These are phyloP conservation scores for Laburnicola sp. DNA, from an alignment of 2,329 filamentous ascomycete species.

Conservation along the genomic window DNA sequence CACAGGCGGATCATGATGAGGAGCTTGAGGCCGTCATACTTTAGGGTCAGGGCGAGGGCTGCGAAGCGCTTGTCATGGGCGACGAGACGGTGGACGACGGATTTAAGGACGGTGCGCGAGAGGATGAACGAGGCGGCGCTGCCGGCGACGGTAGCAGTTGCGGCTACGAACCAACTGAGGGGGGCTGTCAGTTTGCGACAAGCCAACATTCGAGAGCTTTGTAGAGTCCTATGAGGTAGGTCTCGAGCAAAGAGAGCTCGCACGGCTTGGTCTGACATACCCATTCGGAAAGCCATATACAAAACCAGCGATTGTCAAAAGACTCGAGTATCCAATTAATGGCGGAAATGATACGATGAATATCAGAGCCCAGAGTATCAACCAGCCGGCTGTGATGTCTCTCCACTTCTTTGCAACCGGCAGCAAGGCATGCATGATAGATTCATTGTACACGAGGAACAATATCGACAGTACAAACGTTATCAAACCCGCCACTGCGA, in stretches of 20 bases:
- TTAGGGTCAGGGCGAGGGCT: slow-evolving; percentile 82
- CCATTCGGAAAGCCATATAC: slow-evolving; percentile 72
- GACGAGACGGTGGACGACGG: slow-evolving; percentile 78
- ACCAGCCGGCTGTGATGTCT: slow-evolving; percentile 68
- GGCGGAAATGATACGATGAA: slow-evolving; percentile 83
- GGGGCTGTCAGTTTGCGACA: too few species aligned
- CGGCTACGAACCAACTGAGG: slow-evolving; percentile 78
- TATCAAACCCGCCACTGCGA: slow-evolving; percentile 56
- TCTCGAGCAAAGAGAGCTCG: slow-evolving; percentile 17
- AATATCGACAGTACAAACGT: slow-evolving; percentile 63
- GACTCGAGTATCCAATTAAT: slow-evolving; percentile 82
- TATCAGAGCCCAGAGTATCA: slow-evolving; percentile 74
- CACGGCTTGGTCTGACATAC: slow-evolving; percentile 50
- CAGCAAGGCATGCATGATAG: slow-evolving; percentile 74
- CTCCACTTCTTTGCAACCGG: slow-evolving; percentile 79
- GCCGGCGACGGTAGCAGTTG: slow-evolving; percentile 75
- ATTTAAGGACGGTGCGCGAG: slow-evolving; percentile 75
- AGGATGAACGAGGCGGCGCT: slow-evolving; percentile 79
- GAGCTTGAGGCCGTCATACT: slow-evolving; percentile 85
- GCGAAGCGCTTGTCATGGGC: slow-evolving; percentile 84
- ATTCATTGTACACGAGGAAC: slow-evolving; percentile 76
- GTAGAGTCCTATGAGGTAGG: too few species aligned
- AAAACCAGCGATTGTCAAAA: slow-evolving; percentile 70
- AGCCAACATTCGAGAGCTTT: too few species aligned
- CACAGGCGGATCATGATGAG: slow-evolving; percentile 91